A percentile compares a stretch with the other conserved stretches of the same genome.
phyloP scores from a whole-genome alignment of 2,329 filamentous ascomycete species.

The Dactylellina sp. region DNA sequence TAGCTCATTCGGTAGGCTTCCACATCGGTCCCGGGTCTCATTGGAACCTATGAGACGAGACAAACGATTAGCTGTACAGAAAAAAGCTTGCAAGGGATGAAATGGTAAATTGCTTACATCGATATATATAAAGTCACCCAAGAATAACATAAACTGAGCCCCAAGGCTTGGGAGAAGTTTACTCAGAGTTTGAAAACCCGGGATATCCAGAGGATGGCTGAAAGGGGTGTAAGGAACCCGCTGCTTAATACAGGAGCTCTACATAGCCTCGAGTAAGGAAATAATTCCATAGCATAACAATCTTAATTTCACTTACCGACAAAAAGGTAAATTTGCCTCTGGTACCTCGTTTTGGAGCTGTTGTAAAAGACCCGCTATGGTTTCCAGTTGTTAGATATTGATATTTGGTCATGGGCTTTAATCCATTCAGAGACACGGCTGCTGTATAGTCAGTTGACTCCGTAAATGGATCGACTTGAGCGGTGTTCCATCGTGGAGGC shows the following conservation, averaged over 20 bases:
- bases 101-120: slow-evolving; percentile 72
- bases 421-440: slow-evolving; percentile 74
- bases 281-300: not conserved
- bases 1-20: slow-evolving; percentile 68
- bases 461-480: slow-evolving; percentile 72
- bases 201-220: slow-evolving; percentile 84
- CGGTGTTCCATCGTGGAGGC: slow-evolving; percentile 65
- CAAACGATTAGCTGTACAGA: not conserved
- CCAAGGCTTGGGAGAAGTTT: slow-evolving; percentile 77
- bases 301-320: slow-evolving; percentile 65
- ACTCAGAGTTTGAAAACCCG: slow-evolving; percentile 81
- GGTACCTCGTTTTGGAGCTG: slow-evolving; percentile 76
- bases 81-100: not conserved
- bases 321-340: slow-evolving; percentile 86
- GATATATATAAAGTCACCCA: slow-evolving; percentile 89
- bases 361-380: slow-evolving; percentile 82
- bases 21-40: slow-evolving; percentile 40
- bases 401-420: slow-evolving; percentile 79
- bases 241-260: slow-evolving; percentile 88
- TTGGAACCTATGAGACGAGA: slow-evolving; percentile 27
- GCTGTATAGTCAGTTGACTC: slow-evolving; percentile 86
- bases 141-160: slow-evolving; percentile 82
- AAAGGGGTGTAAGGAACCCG: slow-evolving; percentile 88
- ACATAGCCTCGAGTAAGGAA: not conserved
- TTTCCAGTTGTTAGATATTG: slow-evolving; percentile 89